Evolutionary conservation across 1,284 basidiomycete species (phyloP).

Genomic region (Cutaneotrichosporon spelunceum): DNA sequence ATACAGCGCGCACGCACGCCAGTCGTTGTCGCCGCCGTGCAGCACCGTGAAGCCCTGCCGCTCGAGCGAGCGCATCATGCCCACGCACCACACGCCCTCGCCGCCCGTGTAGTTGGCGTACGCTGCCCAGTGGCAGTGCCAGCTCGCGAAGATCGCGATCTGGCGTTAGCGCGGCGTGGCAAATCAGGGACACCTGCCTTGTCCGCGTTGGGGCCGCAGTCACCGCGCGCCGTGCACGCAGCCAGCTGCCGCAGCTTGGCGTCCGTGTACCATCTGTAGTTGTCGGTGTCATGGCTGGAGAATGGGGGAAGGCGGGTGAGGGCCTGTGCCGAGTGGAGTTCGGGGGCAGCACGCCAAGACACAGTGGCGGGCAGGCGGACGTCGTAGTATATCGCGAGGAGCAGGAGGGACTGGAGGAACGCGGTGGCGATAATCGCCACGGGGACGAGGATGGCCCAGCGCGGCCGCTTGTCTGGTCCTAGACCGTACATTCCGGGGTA

Average conservation of each 20-base stretch:
- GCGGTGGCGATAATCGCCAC: not conserved
- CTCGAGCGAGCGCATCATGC: slow-evolving; percentile 18
- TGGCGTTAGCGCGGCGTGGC: slow-evolving; percentile 1
- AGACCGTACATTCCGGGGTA: not conserved
- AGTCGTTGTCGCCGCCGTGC: slow-evolving; percentile 25
- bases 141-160: slow-evolving; percentile 15
- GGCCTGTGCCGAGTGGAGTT: no score
- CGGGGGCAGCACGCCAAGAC: not conserved
- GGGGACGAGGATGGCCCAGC: not conserved
- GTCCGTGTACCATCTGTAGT: slow-evolving; percentile 23
- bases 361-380: not conserved
- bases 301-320: not conserved
- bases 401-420: not conserved
- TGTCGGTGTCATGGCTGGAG: not conserved
- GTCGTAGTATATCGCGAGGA: not conserved
- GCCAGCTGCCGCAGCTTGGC: slow-evolving; percentile 20
- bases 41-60: slow-evolving; percentile 31
- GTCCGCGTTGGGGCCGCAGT: slow-evolving; percentile 19
- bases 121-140: slow-evolving; percentile 18
- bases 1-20: slow-evolving; percentile 19
- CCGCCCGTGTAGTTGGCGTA: slow-evolving; percentile 19
- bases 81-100: slow-evolving; percentile 18
- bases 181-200: slow-evolving; percentile 5
- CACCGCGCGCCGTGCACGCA: slow-evolving; percentile 13
- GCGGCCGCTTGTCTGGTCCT: not conserved